Percentiles rank a stretch among this genome's conserved stretches.
Evolutionary conservation across 2,329 filamentous ascomycete genomes (phyloP).

Genomic region (Exophiala mesophila): DNA sequence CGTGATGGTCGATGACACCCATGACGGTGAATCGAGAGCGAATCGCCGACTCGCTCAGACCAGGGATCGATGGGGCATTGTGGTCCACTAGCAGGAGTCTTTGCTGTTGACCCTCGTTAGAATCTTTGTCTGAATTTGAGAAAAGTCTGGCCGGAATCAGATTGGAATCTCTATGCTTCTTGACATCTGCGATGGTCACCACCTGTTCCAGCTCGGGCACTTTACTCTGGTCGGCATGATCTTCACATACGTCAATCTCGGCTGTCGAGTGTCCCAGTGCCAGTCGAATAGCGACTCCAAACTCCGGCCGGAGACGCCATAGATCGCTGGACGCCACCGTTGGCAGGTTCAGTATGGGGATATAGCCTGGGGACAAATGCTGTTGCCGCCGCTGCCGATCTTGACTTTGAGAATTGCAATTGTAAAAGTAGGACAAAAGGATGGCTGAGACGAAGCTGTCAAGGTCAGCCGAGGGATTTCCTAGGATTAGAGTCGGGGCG

Average conservation of each 20-base stretch:
- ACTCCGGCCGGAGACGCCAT: conserved; percentile 52
- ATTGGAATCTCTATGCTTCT: conserved; percentile 14
- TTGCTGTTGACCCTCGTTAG: conserved; percentile 6
- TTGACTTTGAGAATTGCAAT: conserved; percentile 25
- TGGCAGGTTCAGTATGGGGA: conserved; percentile 57
- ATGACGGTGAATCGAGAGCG: conserved; percentile 38
- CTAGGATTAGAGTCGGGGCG: conserved; percentile 34
- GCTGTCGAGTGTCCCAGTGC: conserved; percentile 39
- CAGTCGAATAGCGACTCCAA: conserved; percentile 51
- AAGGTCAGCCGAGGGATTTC: conserved; percentile 50
- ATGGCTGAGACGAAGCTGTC: conserved; percentile 60
- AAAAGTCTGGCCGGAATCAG: background rate
- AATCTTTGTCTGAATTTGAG: background rate
- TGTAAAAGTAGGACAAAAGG: conserved; percentile 55
- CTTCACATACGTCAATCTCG: conserved; percentile 29
- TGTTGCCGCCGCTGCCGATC: background rate
- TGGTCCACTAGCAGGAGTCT: conserved; percentile 40
- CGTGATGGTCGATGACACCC: conserved; percentile 59
- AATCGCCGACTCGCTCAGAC: conserved; percentile 33
- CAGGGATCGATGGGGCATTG: conserved; percentile 39
- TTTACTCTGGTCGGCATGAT: conserved; percentile 26
- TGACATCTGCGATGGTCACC: conserved; percentile 39
- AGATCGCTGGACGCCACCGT: conserved; percentile 45
- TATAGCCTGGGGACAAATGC: conserved; percentile 11
- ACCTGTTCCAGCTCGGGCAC: conserved; percentile 30